phyloP scores from a whole-genome alignment of 441 rosid species.

The Breynia disticha region DNA sequence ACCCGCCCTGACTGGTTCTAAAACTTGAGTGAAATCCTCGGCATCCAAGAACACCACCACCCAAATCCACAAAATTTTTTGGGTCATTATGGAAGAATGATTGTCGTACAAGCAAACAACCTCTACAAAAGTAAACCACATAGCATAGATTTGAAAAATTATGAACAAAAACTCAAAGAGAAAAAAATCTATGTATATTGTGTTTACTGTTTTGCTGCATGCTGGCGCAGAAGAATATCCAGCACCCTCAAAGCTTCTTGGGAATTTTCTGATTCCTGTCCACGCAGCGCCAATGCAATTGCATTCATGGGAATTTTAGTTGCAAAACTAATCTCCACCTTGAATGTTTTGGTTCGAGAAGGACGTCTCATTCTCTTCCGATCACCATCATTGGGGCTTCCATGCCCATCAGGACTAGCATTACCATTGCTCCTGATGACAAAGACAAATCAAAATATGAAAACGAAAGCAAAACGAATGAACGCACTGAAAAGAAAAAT shows the following conservation, averaged over 20 bases:
- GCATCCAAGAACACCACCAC: slow-evolving; percentile 58
- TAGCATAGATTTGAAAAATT: neutral
- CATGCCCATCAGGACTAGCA: slow-evolving; percentile 33
- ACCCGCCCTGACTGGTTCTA: slow-evolving; percentile 52
- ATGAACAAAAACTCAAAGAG: neutral
- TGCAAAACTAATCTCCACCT: slow-evolving; percentile 47
- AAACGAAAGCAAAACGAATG: neutral
- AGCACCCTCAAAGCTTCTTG: slow-evolving; percentile 55
- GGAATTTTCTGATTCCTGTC: slow-evolving; percentile 53
- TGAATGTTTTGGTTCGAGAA: slow-evolving; percentile 32
- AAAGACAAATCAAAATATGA: neutral
- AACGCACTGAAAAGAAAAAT: neutral
- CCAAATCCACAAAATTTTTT: slow-evolving; percentile 33
- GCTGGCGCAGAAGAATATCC: slow-evolving; percentile 51
- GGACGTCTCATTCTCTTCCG: slow-evolving; percentile 43
- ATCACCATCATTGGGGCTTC: slow-evolving; percentile 35
- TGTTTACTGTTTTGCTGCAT: slow-evolving; percentile 52
- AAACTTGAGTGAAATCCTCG: slow-evolving; percentile 60
- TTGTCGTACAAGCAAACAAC: slow-evolving; percentile 63
- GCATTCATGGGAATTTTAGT: slow-evolving; percentile 57
- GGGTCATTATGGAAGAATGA: slow-evolving; percentile 52
- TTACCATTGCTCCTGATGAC: slow-evolving; percentile 34
- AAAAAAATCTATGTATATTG: neutral
- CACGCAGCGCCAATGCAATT: slow-evolving; percentile 44
- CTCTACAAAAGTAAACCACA: slow-evolving; percentile 25